Evolutionary conservation across 176 grass and related monocot genomes (phyloP), one percentile per base, ranked within the genome.

Genomic region (Zizania latifolia): DNA sequence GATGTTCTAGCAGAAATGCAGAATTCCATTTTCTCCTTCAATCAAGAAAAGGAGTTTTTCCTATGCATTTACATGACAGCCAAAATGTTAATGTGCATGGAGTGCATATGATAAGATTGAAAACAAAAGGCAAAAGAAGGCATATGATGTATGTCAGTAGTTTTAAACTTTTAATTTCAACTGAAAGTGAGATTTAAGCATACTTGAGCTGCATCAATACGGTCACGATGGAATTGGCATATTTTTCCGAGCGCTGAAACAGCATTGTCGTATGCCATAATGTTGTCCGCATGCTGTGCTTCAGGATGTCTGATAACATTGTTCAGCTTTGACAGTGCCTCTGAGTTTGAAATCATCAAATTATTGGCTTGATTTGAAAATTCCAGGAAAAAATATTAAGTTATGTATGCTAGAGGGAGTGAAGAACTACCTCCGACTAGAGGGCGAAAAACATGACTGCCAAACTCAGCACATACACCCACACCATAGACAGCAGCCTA

Each of bases 401-500:
- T 64, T 13, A 1, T 35, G 48, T 28, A 72, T 21, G 16, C 6
- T 22, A 15, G 6, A 2, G 19, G 22, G 28, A 67, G 50, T n/a
- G 62, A 24, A 9, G 76, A 43, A 34, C 21, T 88, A 99, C 96
- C 92, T 99, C 92, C 92, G 68, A 99, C 92, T 71, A 99, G 70
- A 88, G 91, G 89, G 27, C 89, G 82, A 33, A 99, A 95, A 51
- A 88, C 85, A 79, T 79, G 79, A 74, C 89, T 85, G 10, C 96
- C 96, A 86, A 88, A 99, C 77, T 99, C 92, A 57, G 96, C 96
- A 78, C 96, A 99, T 72, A 99, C 92, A 48, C 96, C 96, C 45
- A 99, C 85, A 68, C 96, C 96, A 83, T 99, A 99, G 38, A 99
- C 92, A 74, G 96, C 96, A 90, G 96, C 96, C 96, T 99, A 56